Evolutionary conservation across 2,329 filamentous ascomycete species (phyloP).

Genomic region (Paramyrothecium sp.): DNA sequence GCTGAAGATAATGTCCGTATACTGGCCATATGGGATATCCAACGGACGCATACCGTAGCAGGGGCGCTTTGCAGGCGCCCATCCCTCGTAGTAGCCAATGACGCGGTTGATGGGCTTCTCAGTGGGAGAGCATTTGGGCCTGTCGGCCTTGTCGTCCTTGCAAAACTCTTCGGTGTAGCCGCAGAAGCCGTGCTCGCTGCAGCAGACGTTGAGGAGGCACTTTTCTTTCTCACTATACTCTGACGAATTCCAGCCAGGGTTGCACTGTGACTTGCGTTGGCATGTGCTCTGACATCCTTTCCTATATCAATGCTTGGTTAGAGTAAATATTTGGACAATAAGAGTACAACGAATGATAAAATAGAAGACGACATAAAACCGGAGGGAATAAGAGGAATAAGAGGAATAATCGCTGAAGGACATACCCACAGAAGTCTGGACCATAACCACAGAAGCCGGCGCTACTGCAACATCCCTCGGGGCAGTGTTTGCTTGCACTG

Average conservation of each 20-base stretch:
- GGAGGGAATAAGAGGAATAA: no score
- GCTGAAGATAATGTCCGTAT: constrained; percentile 28
- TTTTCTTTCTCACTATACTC: background rate
- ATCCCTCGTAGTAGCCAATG: constrained; percentile 29
- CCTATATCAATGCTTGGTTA: no score
- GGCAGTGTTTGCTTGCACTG: constrained; percentile 1
- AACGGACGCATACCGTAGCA: constrained; percentile 17
- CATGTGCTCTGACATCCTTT: constrained; percentile 3
- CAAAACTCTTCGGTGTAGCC: constrained; percentile 13
- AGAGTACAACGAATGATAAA: no score
- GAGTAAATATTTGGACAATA: no score
- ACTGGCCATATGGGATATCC: constrained; percentile 16
- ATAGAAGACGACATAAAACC: no score
- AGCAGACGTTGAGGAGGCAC: constrained; percentile 20
- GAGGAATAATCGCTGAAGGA: no score
- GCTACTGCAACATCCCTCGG: constrained; percentile 7
- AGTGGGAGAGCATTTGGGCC: constrained; percentile 6
- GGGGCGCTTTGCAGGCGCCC: constrained; percentile 8
- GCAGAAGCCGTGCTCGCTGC: constrained; percentile 19
- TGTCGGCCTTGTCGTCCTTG: constrained; percentile 5
- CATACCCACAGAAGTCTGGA: constrained; percentile 1
- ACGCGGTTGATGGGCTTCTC: constrained; percentile 5
- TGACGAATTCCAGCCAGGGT: constrained; percentile 18
- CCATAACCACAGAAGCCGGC: constrained; percentile 9
- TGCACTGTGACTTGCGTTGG: constrained; percentile 15